Conservation (phyloP, 495 filamentous ascomycete genomes). For the Penicillium steckii region DNA sequence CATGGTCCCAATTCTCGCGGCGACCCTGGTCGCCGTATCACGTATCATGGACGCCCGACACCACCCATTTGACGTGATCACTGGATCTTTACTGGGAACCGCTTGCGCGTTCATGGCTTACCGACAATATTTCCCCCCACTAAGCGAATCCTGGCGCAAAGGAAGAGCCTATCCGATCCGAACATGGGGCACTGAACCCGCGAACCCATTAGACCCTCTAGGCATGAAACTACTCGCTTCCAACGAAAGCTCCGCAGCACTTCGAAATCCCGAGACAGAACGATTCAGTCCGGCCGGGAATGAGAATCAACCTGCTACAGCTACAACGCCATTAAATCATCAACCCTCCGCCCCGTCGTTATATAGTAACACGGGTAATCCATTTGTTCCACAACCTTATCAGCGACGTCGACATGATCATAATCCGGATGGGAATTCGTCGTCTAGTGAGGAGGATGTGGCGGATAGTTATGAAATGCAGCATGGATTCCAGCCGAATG, state of each 20-base stretch:
- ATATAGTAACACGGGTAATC: conserved; percentile 16
- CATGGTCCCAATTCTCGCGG: conserved; percentile 56
- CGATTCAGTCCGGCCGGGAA: conserved; percentile 17
- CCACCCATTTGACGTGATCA: conserved; percentile 86
- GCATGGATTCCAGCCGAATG: conserved; percentile 28
- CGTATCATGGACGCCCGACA: conserved; percentile 79
- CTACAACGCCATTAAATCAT: conserved; percentile 9
- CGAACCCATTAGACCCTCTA: conserved; percentile 24
- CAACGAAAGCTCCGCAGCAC: conserved; percentile 28
- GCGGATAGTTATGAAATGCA: conserved; percentile 44
- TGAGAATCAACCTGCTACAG: background rate
- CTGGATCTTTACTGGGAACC: conserved; percentile 66
- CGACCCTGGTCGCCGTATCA: conserved; percentile 53
- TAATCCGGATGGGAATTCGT: conserved; percentile 37
- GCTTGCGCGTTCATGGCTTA: conserved; percentile 48
- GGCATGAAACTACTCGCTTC: conserved; percentile 5
- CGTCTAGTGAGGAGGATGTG: conserved; percentile 44
- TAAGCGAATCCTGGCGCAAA: conserved; percentile 56
- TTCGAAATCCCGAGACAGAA: conserved; percentile 36
- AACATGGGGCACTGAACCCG: conserved; percentile 51
- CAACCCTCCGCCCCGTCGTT: background rate
- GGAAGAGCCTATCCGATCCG: conserved; percentile 63
- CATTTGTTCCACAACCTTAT: conserved; percentile 27
- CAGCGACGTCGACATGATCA: conserved; percentile 31
- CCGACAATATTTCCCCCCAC: conserved; percentile 56